These are phyloP conservation scores for Periconia sp. DNA, from an alignment of 2,329 filamentous ascomycete species.

Conservation along the genomic window DNA sequence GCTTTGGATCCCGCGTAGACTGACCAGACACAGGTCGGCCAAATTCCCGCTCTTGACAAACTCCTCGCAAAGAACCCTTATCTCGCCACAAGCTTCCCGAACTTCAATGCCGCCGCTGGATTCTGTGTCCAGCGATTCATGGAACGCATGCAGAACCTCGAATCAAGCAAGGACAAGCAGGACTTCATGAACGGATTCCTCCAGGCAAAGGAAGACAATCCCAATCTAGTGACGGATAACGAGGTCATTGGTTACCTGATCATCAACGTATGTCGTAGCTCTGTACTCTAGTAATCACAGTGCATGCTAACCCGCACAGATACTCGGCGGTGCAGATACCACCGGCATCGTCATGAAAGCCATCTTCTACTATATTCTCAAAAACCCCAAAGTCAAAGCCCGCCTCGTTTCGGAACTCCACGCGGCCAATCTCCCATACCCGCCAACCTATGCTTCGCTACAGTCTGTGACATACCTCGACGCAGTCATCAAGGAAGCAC, in stretches of 20 bases:
- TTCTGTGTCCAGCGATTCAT: slow-evolving; percentile 24
- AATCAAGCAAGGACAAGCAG: slow-evolving; percentile 14
- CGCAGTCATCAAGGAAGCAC: slow-evolving; percentile 55
- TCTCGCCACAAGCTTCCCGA: slow-evolving; percentile 18
- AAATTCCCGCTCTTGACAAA: slow-evolving; percentile 35
- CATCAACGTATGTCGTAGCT: slow-evolving; percentile 29
- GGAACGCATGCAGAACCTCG: slow-evolving; percentile 18
- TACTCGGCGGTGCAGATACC: slow-evolving; percentile 41
- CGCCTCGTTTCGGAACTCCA: slow-evolving; percentile 32
- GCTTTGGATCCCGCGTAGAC: too few species aligned
- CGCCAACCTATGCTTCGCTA: slow-evolving; percentile 23
- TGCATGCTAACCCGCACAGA: slow-evolving; percentile 8
- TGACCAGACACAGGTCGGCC: slow-evolving; percentile 21
- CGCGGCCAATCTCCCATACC: slow-evolving; percentile 19
- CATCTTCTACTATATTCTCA: slow-evolving; percentile 31
- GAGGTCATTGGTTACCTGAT: slow-evolving; percentile 41
- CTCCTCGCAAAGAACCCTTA: slow-evolving; percentile 26
- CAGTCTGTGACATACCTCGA: slow-evolving; percentile 51
- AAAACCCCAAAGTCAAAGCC: slow-evolving; percentile 23
- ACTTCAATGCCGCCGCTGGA: slow-evolving; percentile 21
- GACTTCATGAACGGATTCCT: slow-evolving; percentile 29
- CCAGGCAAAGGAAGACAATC: slow-evolving; percentile 15
- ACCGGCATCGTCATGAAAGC: slow-evolving; percentile 32
- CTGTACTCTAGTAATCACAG: not conserved
- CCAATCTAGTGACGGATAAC: slow-evolving; percentile 32